These are phyloP conservation scores for Arthrobotrys megalospora DNA, from an alignment of 2,329 filamentous ascomycete species.

Conservation along the genomic window DNA sequence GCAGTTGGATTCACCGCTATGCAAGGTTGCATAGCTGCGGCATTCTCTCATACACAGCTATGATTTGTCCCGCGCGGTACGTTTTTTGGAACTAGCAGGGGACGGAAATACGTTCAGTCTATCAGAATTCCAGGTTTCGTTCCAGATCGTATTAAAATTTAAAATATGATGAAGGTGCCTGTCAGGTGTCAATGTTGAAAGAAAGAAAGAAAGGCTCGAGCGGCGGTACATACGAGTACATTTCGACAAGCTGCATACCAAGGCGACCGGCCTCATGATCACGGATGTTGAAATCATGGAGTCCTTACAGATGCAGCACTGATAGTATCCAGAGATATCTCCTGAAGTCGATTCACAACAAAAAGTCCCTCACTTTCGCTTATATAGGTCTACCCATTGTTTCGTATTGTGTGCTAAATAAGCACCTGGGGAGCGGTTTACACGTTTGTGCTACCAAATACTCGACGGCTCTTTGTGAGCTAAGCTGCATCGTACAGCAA, in stretches of 20 bases:
- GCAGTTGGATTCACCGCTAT: slow-evolving; percentile 55
- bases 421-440: too few relatives aligned
- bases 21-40: slow-evolving; percentile 27
- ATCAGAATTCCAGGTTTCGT: slow-evolving; percentile 19
- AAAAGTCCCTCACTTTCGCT: neutral
- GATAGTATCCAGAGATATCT: neutral
- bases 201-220: slow-evolving; percentile 23
- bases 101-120: neutral
- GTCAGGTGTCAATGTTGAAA: neutral
- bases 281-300: neutral
- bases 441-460: neutral
- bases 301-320: neutral
- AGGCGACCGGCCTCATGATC: neutral
- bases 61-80: neutral
- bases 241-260: neutral
- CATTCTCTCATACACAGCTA: neutral
- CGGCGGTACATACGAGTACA: slow-evolving; percentile 22
- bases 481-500: too few relatives aligned
- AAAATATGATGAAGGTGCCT: neutral
- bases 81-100: neutral
- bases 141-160: slow-evolving; percentile 7
- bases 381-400: neutral
- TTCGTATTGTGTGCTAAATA: too few relatives aligned
- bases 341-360: neutral
- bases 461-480: neutral